These are phyloP conservation scores for Backusella morwellensis DNA, from an alignment of 192 early-diverging fungal genomes.

Conservation along the genomic window DNA sequence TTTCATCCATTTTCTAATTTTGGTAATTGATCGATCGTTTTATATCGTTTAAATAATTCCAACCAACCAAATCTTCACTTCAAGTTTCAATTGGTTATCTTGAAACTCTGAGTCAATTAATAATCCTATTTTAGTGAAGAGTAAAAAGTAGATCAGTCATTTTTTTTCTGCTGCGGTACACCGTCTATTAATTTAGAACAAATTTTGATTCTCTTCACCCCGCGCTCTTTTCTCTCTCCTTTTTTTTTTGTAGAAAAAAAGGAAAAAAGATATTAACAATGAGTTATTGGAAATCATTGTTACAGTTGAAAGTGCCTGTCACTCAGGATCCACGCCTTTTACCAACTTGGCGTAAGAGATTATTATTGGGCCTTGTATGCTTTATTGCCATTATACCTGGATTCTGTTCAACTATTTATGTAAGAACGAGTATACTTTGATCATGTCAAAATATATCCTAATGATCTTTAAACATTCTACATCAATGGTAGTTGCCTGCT, in stretches of 20 bases:
- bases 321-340: conserved; percentile 16
- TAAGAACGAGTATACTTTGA: conserved; percentile 14
- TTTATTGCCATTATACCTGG: conserved; percentile 28
- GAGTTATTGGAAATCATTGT: conserved; percentile 6
- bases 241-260: not conserved
- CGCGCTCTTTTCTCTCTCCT: not conserved
- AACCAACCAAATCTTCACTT: not conserved
- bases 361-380: conserved; percentile 7
- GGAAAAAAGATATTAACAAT: not conserved
- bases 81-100: not conserved
- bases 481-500: conserved; percentile 18
- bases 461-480: not conserved
- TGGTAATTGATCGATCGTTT: not conserved
- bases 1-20: not conserved
- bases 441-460: not conserved
- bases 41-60: not conserved
- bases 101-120: not conserved
- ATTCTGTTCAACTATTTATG: conserved; percentile 35
- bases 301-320: not conserved
- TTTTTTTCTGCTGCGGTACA: not conserved
- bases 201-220: not conserved
- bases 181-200: not conserved
- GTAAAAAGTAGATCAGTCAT: not conserved
- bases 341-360: conserved; percentile 13
- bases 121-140: not conserved